Evolutionary conservation across 305 asterid genomes (phyloP), one percentile per base, ranked within the genome.

Genomic region (Plantago coronopus): DNA sequence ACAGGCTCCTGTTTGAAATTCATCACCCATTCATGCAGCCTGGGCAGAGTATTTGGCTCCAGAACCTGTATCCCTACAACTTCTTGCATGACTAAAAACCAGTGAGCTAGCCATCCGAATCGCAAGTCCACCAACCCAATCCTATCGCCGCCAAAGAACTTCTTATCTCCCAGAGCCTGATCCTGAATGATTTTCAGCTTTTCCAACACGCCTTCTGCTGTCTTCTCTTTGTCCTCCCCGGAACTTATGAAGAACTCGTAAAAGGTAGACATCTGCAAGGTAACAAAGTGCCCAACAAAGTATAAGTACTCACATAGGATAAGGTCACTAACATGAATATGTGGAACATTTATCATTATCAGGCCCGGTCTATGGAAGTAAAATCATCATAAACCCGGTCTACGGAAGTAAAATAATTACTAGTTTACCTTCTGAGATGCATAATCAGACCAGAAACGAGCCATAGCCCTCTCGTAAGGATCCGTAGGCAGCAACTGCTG

Each of bases 361-460:
- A 50, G 2, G 7, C 34, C 4, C 15, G 40, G 40, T 16, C 17
- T 17, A 15, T 34, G 2, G 9, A 34, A n/a, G n/a, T n/a, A n/a
- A n/a, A n/a, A 7, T 34, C 40, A 34, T 34, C 40, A 34, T 34
- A 9, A 34, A 5, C 40, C 38, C 9, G 1, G 9, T 34, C 12
- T 34, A 34, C 2, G 40, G 9, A 34, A 3, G 9, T 31, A 31
- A 7, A 7, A 6, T 34, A 11, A 12, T 9, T 1, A 7, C 5
- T 2, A 34, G 17, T n/a, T 13, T 53, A 76, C 88, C 81, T 55
- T 67, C 17, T 79, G 76, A 1, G 69, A 55, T 2, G 59, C 75
- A 64, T 68, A 81, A 54, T 78, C 72, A 48, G 63, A 55, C 86
- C 88, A 76, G 53, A 78, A 78, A 1, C 80, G 71, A 61, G 82